Base-by-base conservation (phyloP, 2,329 filamentous ascomycete genomes). In the Colletotrichum aenigma region DNA sequence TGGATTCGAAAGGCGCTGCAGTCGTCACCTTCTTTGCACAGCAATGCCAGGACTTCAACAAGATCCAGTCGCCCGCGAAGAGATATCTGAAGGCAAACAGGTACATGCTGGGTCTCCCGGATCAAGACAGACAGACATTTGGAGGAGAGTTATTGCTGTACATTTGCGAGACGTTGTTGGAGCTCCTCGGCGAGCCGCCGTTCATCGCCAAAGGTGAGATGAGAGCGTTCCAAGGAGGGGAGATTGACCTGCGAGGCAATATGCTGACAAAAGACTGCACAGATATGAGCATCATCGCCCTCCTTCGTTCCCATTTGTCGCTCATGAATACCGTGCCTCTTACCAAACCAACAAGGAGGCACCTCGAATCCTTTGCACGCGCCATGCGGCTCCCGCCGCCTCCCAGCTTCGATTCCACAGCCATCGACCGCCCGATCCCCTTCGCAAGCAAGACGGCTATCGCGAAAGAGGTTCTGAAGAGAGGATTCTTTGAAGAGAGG, bases 51-150 rank as follows among this genome's bases (percentile, higher is more conserved):
- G 85, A 87, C 43, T 84, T 92, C 12, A 85, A 90, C 48, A 87
- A 85, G 26, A 87, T 89, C 70, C 74, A 75, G 3, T 84, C 85
- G 55, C 79, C 86, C 12, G 81, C 86, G 12, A 83, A 82, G 32
- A 85, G 88, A 65, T 92, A 90, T 77, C 80, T 85, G 28, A 89
- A 88, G 75, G 85, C 87, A 1, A 84, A 87, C 58, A 86, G 87
- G 52, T 90, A 91, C 76, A 80, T 92, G 6, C 7, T 30, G 18
- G 16, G 26, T 30, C 48, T 71, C 13, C 55, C 66, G 13, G 4
- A 28, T 18, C 77, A 79, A 9, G 83, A 82, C 30, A 82, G 89
- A 28, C 60, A 70, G 3, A 74, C 75, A 3, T 70, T 87, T 10
- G 82, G 81, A 4, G 78, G 81, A 2, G 85, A 87, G 48, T 77